A percentile compares a stretch with the other conserved stretches of the same genome.
These are phyloP conservation scores for Cercospora sp. DNA, from an alignment of 2,329 filamentous ascomycete species.

Conservation along the genomic window DNA sequence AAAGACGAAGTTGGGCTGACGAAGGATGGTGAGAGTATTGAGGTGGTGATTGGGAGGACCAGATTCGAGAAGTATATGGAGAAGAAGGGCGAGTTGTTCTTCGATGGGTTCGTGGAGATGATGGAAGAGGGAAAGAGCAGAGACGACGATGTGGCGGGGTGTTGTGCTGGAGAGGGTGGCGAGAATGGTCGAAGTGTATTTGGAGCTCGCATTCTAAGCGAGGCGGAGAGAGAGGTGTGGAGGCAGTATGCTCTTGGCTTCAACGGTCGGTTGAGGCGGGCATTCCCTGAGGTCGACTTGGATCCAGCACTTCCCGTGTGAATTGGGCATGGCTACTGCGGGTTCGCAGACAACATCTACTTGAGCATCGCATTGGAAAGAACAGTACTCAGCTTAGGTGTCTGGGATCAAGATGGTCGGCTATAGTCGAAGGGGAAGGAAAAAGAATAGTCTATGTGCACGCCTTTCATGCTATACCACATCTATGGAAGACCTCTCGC, in stretches of 20 bases:
- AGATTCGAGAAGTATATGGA: neutral
- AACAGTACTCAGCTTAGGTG: neutral
- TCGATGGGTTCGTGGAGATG: neutral
- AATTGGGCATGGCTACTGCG: neutral
- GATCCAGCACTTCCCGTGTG: neutral
- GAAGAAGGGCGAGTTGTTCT: neutral
- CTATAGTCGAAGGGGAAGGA: neutral
- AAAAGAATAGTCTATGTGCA: neutral
- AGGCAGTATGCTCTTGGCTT: neutral
- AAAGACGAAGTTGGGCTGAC: neutral
- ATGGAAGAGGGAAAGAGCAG: neutral
- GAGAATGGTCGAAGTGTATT: neutral
- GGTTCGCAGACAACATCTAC: neutral
- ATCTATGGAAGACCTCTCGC: neutral
- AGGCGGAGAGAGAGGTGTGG: neutral
- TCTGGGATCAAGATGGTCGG: neutral
- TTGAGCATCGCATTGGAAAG: neutral
- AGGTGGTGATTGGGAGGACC: too few relatives aligned
- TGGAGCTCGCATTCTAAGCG: neutral
- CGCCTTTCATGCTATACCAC: neutral
- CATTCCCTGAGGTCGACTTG: neutral
- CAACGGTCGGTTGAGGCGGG: neutral
- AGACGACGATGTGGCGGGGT: neutral
- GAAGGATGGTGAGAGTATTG: neutral
- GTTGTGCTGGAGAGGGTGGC: neutral